Evolutionary conservation across 345 rosid genomes (phyloP), one percentile per base, ranked within the genome.

Genomic region (Trapa incisa): DNA sequence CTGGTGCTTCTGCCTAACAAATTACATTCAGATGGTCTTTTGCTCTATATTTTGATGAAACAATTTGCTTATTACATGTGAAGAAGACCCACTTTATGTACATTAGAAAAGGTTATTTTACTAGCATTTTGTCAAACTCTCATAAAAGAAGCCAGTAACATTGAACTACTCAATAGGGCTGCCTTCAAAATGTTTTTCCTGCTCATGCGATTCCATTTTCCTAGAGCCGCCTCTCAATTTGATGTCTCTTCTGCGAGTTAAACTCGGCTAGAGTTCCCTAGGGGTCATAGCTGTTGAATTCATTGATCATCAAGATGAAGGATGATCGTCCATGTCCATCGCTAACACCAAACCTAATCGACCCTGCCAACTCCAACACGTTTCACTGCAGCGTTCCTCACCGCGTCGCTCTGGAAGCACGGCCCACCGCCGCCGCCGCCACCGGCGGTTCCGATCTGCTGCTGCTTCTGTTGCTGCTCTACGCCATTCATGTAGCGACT

Each of bases 361-460:
- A 85, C 79, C 75, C 80, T 89, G 81, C 83, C 81, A 72, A 83
- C 72, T 16, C 90, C 92, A 61, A 87, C 82, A 13, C 89, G 76
- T 79, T 89, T 87, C 61, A 87, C 90, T 32, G 86, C 80, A 1
- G 89, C 86, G 67, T 87, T 83, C 60, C 86, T 70, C 7, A 85
- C 79, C 0, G 84, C 78, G 43, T 87, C 92, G 13, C 76, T 74
- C 70, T 75, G 87, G 61, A 80, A 57, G 29, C 29, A 22, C 29
- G 29, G 29, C 29, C 29, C 29, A 22, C 29, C 29, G 29, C 29
- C 29, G 29, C 29, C 29, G 29, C 29, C 29, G 29, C 29, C 29
- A 22, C 29, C 29, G 29, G 29, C 29, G 29, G 29, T 22, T 43
- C 50, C 16, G 52, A 41, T 65, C 67, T 47, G 52, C 45, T 35